phyloP scores from a whole-genome alignment of 306 rosid species.

The Ziziphus jujuba region DNA sequence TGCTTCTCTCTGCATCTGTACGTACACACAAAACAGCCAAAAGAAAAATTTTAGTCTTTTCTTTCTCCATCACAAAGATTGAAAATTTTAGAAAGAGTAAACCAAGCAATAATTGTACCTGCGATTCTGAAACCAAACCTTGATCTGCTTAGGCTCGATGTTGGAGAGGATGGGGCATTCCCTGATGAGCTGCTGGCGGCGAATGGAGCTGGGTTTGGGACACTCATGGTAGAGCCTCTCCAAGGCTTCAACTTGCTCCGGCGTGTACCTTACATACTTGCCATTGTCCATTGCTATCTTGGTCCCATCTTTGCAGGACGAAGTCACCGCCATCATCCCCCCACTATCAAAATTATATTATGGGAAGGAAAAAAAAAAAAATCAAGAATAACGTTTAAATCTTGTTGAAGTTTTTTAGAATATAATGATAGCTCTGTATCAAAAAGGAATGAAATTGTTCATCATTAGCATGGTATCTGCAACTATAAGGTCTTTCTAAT shows the following conservation, averaged over 20 bases:
- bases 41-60: background rate
- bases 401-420: background rate
- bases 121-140: constrained; percentile 97
- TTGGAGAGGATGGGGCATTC: constrained; percentile 96
- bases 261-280: constrained; percentile 94
- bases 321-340: constrained; percentile 81
- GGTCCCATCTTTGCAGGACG: constrained; percentile 59
- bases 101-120: constrained; percentile 38
- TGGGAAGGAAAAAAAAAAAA: no score
- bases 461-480: background rate
- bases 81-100: background rate
- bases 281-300: constrained; percentile 83
- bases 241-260: constrained; percentile 94
- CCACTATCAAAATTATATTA: background rate
- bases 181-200: constrained; percentile 94
- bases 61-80: background rate
- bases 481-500: background rate
- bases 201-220: constrained; percentile 93
- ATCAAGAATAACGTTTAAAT: no score
- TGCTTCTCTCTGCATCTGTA: constrained; percentile 97
- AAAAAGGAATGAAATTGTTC: background rate
- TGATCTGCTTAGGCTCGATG: constrained; percentile 97
- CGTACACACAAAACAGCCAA: background rate
- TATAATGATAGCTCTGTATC: background rate
- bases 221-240: constrained; percentile 95